Conservation (phyloP, 345 rosid species). For the Euphorbia peplus region DNA sequence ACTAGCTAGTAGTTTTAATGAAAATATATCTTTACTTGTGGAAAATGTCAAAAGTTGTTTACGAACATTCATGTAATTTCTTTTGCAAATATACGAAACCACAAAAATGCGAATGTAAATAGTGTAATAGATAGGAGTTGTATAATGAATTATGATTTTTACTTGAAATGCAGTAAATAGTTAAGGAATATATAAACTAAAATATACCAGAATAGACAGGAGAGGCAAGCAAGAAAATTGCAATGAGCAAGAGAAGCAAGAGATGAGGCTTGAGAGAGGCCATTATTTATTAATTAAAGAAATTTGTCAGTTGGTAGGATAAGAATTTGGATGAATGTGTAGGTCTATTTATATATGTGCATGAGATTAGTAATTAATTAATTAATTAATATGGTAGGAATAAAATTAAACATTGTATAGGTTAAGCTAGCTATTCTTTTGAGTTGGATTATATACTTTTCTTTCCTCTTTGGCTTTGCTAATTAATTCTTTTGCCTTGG, state of each 20-base stretch:
- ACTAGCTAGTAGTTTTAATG: too few species aligned
- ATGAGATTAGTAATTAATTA: not conserved
- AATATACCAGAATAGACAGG: conserved; percentile 8
- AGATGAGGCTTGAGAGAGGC: conserved; percentile 20
- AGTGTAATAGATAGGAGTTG: too few species aligned
- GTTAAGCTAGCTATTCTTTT: not conserved
- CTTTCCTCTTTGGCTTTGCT: not conserved
- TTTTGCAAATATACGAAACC: too few species aligned
- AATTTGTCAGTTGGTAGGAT: too few species aligned
- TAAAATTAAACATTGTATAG: conserved; percentile 1
- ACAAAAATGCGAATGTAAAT: too few species aligned
- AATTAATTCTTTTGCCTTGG: not conserved
- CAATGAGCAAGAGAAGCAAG: conserved; percentile 21
- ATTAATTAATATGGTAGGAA: not conserved
- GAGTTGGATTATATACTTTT: not conserved
- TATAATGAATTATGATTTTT: too few species aligned
- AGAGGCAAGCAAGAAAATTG: conserved; percentile 35
- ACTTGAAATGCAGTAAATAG: too few species aligned
- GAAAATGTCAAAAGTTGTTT: too few species aligned
- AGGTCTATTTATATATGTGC: not conserved
- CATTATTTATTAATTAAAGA: conserved; percentile 15
- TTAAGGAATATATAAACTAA: not conserved
- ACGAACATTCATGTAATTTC: too few species aligned
- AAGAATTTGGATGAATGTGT: not conserved
- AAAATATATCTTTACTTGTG: too few species aligned